Base-by-base conservation (phyloP, 2,329 filamentous ascomycete species). In the Phoma sp. region DNA sequence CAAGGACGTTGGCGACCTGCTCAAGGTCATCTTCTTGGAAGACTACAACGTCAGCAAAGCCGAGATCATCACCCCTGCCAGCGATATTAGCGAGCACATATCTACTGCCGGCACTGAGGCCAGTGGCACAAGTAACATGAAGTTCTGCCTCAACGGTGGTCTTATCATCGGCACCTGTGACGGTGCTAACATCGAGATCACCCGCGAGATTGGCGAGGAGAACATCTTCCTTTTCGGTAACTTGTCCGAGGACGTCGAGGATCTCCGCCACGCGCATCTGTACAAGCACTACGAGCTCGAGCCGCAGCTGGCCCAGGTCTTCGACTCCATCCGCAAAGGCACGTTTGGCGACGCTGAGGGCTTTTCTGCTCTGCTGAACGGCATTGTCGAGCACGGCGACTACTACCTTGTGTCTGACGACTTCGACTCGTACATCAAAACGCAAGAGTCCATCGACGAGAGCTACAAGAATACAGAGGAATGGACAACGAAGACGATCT, bases 11-110 rank as follows among this genome's bases (percentile, higher is more conserved):
- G 94, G 94, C 29, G 94, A 98, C 71, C 82, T 96, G 27, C 84
- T 99, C 72, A 99, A 99, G 83, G 95, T 99, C 48, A 88, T 99
- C 71, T 99, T 97, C 82, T 78, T 99, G 49, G 92, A 96, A 73
- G 95, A 99, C 78, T 99, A 99, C 85, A 99, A 99, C 65, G 95
- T 99, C 72, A 96, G 92, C 85, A 99, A 99, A 82, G 95, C 95
- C 3, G 95, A 99, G 79, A 93, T 98, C 71, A 97, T 99, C 70
- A 86, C 86, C 62, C 95, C 95, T 12, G 95, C 95, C 12, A 96
- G 92, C 19, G 95, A 99, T 69, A 88, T 99, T 70, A 96, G 92
- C 77, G 95, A 99, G 81, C 95, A 99, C 76, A 99, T 99, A 71
- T 98, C 95, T 2, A 99, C 95, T 22, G 95, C 95, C 33, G 95